Percentiles rank a stretch among this genome's conserved stretches.
Evolutionary conservation across 148 eudicot species (phyloP).

Genomic region (Spergularia marina): DNA sequence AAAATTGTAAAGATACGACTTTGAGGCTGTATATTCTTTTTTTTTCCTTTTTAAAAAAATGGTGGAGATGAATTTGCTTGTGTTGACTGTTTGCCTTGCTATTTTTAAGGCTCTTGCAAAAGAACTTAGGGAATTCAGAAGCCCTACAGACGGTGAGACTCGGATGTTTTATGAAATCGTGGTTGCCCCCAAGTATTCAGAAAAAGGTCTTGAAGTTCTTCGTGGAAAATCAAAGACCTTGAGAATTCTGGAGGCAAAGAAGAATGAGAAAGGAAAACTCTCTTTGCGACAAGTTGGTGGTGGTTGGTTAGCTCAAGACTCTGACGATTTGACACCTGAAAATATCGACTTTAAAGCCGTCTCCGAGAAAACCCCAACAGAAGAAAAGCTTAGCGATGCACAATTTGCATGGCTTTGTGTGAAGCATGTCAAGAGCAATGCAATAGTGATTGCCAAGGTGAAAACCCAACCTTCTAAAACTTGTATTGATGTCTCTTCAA

Average conservation of each 20-base stretch:
- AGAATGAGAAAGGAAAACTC: slow-evolving; percentile 73
- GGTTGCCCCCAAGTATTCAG: slow-evolving; percentile 79
- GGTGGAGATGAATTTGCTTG: slow-evolving; percentile 1
- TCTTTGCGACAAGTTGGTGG: slow-evolving; percentile 96
- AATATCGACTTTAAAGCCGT: slow-evolving; percentile 66
- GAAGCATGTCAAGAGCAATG: slow-evolving; percentile 99
- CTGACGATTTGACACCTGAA: slow-evolving; percentile 83
- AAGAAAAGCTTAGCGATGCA: slow-evolving; percentile 74
- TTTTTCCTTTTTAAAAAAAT: not conserved
- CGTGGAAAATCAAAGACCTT: slow-evolving; percentile 94
- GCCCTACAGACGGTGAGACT: slow-evolving; percentile 94
- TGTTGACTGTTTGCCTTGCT: slow-evolving; percentile 9
- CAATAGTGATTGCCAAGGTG: slow-evolving; percentile 95
- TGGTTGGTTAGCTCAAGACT: slow-evolving; percentile 94
- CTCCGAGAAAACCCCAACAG: slow-evolving; percentile 59
- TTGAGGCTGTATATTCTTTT: not conserved
- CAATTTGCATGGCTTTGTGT: slow-evolving; percentile 96
- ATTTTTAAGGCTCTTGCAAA: slow-evolving; percentile 68
- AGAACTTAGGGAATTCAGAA: slow-evolving; percentile 88
- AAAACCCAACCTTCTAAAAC: not conserved
- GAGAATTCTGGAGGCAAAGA: slow-evolving; percentile 92
- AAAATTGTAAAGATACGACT: not conserved
- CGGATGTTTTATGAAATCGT: slow-evolving; percentile 99
- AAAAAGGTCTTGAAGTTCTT: slow-evolving; percentile 89
- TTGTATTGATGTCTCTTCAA: not conserved